A percentile compares a stretch with the other conserved stretches of the same genome.
These are phyloP conservation scores for Fimicolochytrium jonesii DNA, from an alignment of 192 early-diverging fungal species.

Conservation along the genomic window DNA sequence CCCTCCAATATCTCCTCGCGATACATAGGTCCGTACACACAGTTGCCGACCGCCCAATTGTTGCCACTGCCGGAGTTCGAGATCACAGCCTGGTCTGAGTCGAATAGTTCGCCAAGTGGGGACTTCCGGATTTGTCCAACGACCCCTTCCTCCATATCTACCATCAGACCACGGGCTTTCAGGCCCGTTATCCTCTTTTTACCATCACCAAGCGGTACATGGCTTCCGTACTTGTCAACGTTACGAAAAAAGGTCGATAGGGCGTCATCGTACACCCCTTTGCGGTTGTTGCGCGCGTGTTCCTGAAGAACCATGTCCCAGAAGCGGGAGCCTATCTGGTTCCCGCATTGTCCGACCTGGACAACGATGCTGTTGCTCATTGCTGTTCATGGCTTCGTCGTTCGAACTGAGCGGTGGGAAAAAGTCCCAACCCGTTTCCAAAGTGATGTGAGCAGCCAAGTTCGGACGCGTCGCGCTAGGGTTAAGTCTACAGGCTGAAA, in stretches of 20 bases:
- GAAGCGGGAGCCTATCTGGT: conserved; percentile 54
- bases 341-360: conserved; percentile 56
- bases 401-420: too few species aligned
- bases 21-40: conserved; percentile 40
- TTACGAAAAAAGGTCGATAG: conserved; percentile 53
- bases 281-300: conserved; percentile 39
- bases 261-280: conserved; percentile 42
- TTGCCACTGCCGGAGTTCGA: conserved; percentile 52
- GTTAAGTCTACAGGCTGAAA: too few species aligned
- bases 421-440: too few species aligned
- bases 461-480: too few species aligned
- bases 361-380: conserved; percentile 43
- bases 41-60: conserved; percentile 60
- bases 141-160: conserved; percentile 61
- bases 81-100: conserved; percentile 35
- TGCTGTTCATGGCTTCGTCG: background rate
- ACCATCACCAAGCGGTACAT: conserved; percentile 28
- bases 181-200: conserved; percentile 29
- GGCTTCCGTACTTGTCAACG: conserved; percentile 18
- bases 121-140: conserved; percentile 34
- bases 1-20: conserved; percentile 39
- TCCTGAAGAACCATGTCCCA: conserved; percentile 59
- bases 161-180: conserved; percentile 43
- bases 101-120: conserved; percentile 43
- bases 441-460: too few species aligned